These are phyloP conservation scores for Aspergillus transmontanensis DNA, from an alignment of 2,329 filamentous ascomycete species.

Conservation along the genomic window DNA sequence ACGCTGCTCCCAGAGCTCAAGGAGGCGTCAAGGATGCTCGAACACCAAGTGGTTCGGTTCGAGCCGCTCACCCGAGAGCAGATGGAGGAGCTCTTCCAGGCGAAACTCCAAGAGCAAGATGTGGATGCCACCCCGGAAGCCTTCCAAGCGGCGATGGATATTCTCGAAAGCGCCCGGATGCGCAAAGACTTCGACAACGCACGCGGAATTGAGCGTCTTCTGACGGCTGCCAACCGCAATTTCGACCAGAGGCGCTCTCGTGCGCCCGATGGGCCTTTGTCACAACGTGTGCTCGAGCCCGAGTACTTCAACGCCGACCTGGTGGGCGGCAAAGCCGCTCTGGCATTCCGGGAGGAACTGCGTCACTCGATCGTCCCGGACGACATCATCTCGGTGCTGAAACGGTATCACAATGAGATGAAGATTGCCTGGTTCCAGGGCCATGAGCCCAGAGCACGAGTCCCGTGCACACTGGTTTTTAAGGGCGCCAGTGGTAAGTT, in stretches of 20 bases:
- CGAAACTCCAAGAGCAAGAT: slow-evolving; percentile 19
- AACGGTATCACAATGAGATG: slow-evolving; percentile 23
- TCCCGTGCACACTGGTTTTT: slow-evolving; percentile 22
- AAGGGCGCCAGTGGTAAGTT: slow-evolving; percentile 22
- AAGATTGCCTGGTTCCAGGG: slow-evolving; percentile 23
- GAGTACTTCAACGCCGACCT: slow-evolving; percentile 17
- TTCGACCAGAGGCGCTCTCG: slow-evolving; percentile 16
- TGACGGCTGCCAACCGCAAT: slow-evolving; percentile 18
- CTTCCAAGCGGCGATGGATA: slow-evolving; percentile 19
- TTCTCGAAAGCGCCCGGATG: slow-evolving; percentile 20
- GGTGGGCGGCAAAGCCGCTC: slow-evolving; percentile 9
- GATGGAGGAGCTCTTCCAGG: slow-evolving; percentile 20
- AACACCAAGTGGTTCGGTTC: slow-evolving; percentile 18
- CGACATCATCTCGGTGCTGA: slow-evolving; percentile 20
- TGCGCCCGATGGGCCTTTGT: not conserved
- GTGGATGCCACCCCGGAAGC: slow-evolving; percentile 20
- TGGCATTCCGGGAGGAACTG: slow-evolving; percentile 19
- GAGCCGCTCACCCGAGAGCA: slow-evolving; percentile 14
- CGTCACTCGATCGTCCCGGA: slow-evolving; percentile 22
- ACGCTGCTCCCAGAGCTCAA: slow-evolving; percentile 18
- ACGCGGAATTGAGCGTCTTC: slow-evolving; percentile 21
- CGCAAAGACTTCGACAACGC: slow-evolving; percentile 25
- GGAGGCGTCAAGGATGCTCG: slow-evolving; percentile 6
- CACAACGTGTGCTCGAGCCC: slow-evolving; percentile 16
- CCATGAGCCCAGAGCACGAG: slow-evolving; percentile 14